These are phyloP conservation scores for Clavispora carvajalis DNA, from an alignment of 805 yeast genomes.

Conservation along the genomic window DNA sequence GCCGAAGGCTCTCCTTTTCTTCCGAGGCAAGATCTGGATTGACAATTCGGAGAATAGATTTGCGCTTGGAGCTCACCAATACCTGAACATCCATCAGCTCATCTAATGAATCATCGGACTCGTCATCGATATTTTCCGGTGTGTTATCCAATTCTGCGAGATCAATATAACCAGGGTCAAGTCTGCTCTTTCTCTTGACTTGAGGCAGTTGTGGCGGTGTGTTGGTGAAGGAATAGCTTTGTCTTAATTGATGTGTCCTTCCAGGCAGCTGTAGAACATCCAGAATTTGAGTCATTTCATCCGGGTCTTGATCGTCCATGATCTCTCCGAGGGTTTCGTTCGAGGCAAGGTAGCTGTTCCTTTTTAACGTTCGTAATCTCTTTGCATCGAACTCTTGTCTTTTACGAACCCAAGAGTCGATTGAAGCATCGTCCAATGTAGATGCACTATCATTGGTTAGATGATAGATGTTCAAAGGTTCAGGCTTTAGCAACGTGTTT, in stretches of 20 bases:
- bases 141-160: conserved; percentile 1
- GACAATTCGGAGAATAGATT: conserved; percentile 53
- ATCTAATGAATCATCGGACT: conserved; percentile 38
- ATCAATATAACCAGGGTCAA: conserved; percentile 12
- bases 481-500: conserved; percentile 6
- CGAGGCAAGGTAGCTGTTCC: conserved; percentile 26
- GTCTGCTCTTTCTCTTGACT: conserved; percentile 10
- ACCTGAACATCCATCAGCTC: conserved; percentile 64
- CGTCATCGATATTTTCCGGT: conserved; percentile 3
- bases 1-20: conserved; percentile 6
- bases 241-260: conserved; percentile 16
- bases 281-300: neutral
- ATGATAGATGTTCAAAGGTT: conserved; percentile 10
- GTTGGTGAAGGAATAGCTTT: conserved; percentile 19
- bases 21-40: conserved; percentile 47
- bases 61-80: conserved; percentile 58
- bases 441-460: conserved; percentile 26
- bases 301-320: neutral
- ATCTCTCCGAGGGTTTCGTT: conserved; percentile 19
- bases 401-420: conserved; percentile 50
- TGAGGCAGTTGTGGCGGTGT: conserved; percentile 20
- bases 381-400: conserved; percentile 40
- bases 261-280: neutral
- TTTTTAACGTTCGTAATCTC: conserved; percentile 10
- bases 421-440: conserved; percentile 43